Evolutionary conservation across 495 filamentous ascomycete species (phyloP), one percentile per base, ranked within the genome.

Genomic region (Aspergillus olivimuriae): DNA sequence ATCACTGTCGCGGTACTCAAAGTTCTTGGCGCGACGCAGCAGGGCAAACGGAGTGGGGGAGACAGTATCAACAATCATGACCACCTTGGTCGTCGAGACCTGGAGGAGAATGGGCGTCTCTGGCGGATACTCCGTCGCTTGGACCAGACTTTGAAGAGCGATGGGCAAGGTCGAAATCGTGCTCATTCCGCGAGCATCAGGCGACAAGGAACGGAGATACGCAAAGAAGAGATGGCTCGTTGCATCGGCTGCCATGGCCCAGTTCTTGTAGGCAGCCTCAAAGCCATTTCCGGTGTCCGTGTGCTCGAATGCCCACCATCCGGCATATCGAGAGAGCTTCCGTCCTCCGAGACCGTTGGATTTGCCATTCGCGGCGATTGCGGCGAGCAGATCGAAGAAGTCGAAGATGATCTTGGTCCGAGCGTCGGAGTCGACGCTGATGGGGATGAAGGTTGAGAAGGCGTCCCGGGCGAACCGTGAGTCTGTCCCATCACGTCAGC

Each of bases 301-400:
- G 50, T 92, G 86, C 56, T 95, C 94, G 63, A 98, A 98, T 0
- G 92, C 91, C 92, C 92, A 98, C 92, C 92, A 98, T 43, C 91
- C 89, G 21, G 94, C 92, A 69, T 95, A 85, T 45, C 92, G 77
- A 4, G 92, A 97, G 26, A 98, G 74, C 62, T 98, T 97, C 37
- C 94, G 77, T 4, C 94, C 92, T 39, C 89, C 88, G 46, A 97
- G 76, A 7, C 92, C 92, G 66, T 98, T 98, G 10, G 76, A 83
- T 66, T 97, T 97, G 28, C 86, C 87, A 57, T 95, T 86, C 2
- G 82, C 82, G 2, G 82, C 80, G 48, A 84, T 71, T 0, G 94
- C 89, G 19, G 91, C 81, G 22, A 98, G 73, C 5, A 98, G 77
- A 53, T 97, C 90, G 67, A 97, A 98, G 65, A 96, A 97, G 61